Percentiles rank a stretch among this genome's conserved stretches.
Evolutionary conservation across 805 yeast genomes (phyloP).

Genomic region (Candida sonorensis): DNA sequence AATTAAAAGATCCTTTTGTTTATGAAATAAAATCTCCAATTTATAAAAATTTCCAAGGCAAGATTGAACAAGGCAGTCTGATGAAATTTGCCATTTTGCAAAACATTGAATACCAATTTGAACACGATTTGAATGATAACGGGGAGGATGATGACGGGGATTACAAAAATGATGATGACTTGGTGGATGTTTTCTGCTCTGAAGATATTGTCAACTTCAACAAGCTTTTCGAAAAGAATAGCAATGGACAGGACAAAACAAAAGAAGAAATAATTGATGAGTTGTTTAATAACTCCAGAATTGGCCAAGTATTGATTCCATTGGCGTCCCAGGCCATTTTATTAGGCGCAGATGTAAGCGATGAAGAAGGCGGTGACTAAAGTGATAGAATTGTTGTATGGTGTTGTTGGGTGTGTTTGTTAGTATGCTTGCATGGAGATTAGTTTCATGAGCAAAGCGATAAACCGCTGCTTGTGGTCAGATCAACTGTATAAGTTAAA

Average conservation of each 20-base stretch:
- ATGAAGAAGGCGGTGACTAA: constrained; percentile 1
- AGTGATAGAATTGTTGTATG: too few species aligned
- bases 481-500: too few species aligned
- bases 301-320: constrained; percentile 27
- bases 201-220: constrained; percentile 22
- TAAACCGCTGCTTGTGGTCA: too few species aligned
- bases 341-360: constrained; percentile 9
- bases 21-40: constrained; percentile 31
- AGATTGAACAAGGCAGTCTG: constrained; percentile 19
- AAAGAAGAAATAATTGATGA: constrained; percentile 12
- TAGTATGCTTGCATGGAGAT: too few species aligned
- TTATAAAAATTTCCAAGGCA: constrained; percentile 16
- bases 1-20: constrained; percentile 20
- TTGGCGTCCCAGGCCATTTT: constrained; percentile 29
- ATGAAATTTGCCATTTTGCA: constrained; percentile 28
- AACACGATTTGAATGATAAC: constrained; percentile 18
- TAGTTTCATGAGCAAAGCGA: too few species aligned
- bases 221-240: constrained; percentile 8
- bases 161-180: constrained; percentile 22
- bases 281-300: constrained; percentile 18
- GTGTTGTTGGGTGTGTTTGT: too few species aligned
- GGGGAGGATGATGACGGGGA: constrained; percentile 22
- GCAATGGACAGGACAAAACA: constrained; percentile 7
- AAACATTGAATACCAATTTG: constrained; percentile 30
- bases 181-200: constrained; percentile 23